Conservation (phyloP, 106 monocot species). For the Iris macrosiphon region DNA sequence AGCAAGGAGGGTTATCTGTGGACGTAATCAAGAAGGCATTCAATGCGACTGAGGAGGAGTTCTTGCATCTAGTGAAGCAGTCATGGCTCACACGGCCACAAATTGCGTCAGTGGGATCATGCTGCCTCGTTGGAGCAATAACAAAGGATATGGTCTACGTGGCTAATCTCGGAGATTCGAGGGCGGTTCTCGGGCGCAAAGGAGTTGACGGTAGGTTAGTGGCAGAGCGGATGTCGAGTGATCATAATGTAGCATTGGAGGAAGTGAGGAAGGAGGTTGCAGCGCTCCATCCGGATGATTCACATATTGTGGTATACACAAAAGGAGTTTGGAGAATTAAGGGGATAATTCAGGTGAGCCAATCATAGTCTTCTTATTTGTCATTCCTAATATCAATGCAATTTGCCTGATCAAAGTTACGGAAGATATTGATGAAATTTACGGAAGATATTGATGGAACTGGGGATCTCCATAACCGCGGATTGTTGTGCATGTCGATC, state of each 20-base stretch:
- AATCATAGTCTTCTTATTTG: not conserved
- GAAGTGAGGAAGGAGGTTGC: constrained; percentile 37
- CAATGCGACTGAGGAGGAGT: constrained; percentile 58
- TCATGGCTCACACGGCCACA: constrained; percentile 34
- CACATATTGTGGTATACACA: constrained; percentile 30
- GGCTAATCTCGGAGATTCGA: constrained; percentile 56
- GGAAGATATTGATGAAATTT: no score
- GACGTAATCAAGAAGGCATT: constrained; percentile 57
- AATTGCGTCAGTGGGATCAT: constrained; percentile 60
- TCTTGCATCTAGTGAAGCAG: constrained; percentile 33
- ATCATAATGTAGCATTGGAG: constrained; percentile 47
- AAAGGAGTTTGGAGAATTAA: constrained; percentile 55
- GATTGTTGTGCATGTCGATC: no score
- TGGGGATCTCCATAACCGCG: no score
- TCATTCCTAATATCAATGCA: no score
- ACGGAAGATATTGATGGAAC: no score
- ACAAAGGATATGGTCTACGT: constrained; percentile 36
- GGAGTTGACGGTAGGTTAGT: constrained; percentile 6
- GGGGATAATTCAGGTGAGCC: constrained; percentile 55
- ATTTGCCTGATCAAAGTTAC: not conserved
- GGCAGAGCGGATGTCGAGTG: constrained; percentile 45
- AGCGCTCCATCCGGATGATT: constrained; percentile 34
- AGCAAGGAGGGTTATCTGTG: constrained; percentile 46
- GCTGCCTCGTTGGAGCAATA: constrained; percentile 57
- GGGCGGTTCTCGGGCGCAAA: constrained; percentile 43